phyloP scores from a whole-genome alignment of 192 early-diverging fungal genomes.

The Rhizoclosmatium globosum region DNA sequence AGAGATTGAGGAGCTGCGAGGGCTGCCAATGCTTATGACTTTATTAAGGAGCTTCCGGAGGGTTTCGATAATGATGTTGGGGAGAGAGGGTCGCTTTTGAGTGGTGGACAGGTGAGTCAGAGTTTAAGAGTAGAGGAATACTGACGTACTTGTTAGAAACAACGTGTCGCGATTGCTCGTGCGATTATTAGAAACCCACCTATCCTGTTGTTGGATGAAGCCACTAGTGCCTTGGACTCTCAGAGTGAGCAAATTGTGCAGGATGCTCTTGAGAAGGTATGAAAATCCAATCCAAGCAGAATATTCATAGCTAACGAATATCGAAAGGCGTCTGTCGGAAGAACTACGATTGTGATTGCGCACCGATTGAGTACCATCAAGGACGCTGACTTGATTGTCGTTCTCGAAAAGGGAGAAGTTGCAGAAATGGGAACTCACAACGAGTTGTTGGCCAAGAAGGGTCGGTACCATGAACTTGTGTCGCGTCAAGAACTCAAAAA shows the following conservation, averaged over 20 bases:
- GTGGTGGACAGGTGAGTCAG: conserved; percentile 71
- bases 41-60: conserved; percentile 83
- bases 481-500: conserved; percentile 13
- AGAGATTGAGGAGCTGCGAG: conserved; percentile 49
- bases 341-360: conserved; percentile 93
- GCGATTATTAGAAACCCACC: conserved; percentile 87
- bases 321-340: conserved; percentile 38
- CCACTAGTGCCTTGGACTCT: conserved; percentile 62
- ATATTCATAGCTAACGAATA: neutral
- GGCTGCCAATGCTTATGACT: conserved; percentile 82
- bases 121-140: too few relatives aligned
- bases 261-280: conserved; percentile 52
- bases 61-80: conserved; percentile 58
- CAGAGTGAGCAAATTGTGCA: conserved; percentile 60
- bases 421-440: conserved; percentile 84
- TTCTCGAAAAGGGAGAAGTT: conserved; percentile 62
- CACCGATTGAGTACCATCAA: conserved; percentile 89
- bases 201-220: conserved; percentile 72
- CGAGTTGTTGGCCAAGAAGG: conserved; percentile 65
- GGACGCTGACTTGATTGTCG: conserved; percentile 85
- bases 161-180: conserved; percentile 81
- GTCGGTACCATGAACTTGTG: conserved; percentile 73
- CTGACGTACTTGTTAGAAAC: conserved; percentile 56
- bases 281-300: too few relatives aligned
- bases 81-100: conserved; percentile 62